These are phyloP conservation scores for Cucumis cinereus DNA, from an alignment of 306 rosid species.

Conservation along the genomic window DNA sequence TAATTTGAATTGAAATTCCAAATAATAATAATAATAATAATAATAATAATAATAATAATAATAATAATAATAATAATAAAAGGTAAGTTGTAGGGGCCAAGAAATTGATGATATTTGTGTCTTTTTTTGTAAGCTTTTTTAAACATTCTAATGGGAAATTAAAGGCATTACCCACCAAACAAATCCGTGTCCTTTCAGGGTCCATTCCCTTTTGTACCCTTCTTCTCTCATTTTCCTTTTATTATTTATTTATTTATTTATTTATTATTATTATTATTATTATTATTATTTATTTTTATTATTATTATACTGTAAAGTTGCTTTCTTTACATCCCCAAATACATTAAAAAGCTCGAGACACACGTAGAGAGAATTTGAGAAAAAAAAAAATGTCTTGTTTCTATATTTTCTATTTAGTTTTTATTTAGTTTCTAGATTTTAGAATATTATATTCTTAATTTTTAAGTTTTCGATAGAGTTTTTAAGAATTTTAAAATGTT, in stretches of 20 bases:
- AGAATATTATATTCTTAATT: too few relatives aligned
- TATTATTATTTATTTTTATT: background rate
- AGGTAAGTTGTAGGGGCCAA: conserved; percentile 23
- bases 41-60: background rate
- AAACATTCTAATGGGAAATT: conserved; percentile 22
- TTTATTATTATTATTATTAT: too few relatives aligned
- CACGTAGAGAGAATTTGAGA: too few relatives aligned
- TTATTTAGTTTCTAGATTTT: too few relatives aligned
- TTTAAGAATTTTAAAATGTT: too few relatives aligned
- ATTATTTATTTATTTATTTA: too few relatives aligned
- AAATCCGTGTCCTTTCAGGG: background rate
- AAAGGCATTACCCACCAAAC: background rate
- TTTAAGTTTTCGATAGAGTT: too few relatives aligned
- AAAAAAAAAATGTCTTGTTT: too few relatives aligned
- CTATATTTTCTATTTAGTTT: too few relatives aligned
- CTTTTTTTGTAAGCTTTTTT: conserved; percentile 23
- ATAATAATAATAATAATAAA: background rate
- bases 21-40: too few relatives aligned
- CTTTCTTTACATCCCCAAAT: background rate
- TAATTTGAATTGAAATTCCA: conserved; percentile 12
- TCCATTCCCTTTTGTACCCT: background rate
- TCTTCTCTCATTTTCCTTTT: background rate
- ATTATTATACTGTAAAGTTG: background rate
- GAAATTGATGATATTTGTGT: conserved; percentile 26
- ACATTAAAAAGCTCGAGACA: too few relatives aligned